phyloP scores from a whole-genome alignment of 2,329 filamentous ascomycete species.

The Aspergillus tamarii region DNA sequence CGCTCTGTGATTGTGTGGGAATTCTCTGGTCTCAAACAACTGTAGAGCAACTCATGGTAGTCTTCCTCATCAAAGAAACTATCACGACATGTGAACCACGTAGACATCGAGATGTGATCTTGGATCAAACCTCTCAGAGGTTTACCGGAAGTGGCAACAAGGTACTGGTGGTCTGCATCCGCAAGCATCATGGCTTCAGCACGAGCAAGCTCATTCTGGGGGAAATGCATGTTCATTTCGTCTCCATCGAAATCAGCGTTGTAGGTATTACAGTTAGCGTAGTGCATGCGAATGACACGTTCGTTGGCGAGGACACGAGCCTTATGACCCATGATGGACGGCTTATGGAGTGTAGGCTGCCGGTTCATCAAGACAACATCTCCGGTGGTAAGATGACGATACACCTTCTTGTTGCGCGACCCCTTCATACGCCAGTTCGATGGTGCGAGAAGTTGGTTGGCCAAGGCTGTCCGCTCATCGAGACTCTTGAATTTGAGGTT shows the following conservation, averaged over 20 bases:
- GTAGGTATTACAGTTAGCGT: slow-evolving; percentile 99
- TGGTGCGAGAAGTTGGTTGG: slow-evolving; percentile 89
- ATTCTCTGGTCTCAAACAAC: slow-evolving; percentile 83
- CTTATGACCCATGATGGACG: slow-evolving; percentile 97
- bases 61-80: slow-evolving; percentile 85
- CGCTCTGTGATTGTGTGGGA: slow-evolving; percentile 83
- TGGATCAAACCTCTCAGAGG: slow-evolving; percentile 95
- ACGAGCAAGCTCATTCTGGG: slow-evolving; percentile 91
- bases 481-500: slow-evolving; percentile 83
- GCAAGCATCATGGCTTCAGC: slow-evolving; percentile 92
- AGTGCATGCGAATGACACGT: slow-evolving; percentile 99
- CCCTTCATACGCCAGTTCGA: slow-evolving; percentile 74
- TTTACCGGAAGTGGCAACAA: slow-evolving; percentile 90
- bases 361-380: slow-evolving; percentile 99
- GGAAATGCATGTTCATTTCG: slow-evolving; percentile 99
- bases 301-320: slow-evolving; percentile 90
- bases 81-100: slow-evolving; percentile 87
- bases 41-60: slow-evolving; percentile 94
- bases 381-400: slow-evolving; percentile 92
- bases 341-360: slow-evolving; percentile 96
- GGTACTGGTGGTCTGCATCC: slow-evolving; percentile 95
- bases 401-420: slow-evolving; percentile 90
- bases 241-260: slow-evolving; percentile 99
- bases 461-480: slow-evolving; percentile 85
- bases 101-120: slow-evolving; percentile 94